Percentiles rank a stretch among this genome's conserved stretches.
phyloP scores from a whole-genome alignment of 1,139 yeast species.

The Pichia sp. region DNA sequence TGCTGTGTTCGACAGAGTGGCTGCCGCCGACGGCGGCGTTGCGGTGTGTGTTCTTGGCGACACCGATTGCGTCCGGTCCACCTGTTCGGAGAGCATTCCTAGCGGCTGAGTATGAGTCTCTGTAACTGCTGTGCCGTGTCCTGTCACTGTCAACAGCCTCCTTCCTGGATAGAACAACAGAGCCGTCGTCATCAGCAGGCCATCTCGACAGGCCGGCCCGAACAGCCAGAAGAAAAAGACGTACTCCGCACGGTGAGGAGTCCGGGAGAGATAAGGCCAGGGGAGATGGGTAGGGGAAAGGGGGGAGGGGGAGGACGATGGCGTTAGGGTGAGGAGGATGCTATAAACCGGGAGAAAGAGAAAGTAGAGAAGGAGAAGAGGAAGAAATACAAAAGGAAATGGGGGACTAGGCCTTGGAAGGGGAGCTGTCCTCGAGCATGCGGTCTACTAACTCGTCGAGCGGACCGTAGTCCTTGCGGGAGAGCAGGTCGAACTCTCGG shows the following conservation, averaged over 20 bases:
- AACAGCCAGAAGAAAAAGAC: not conserved
- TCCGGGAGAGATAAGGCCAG: not conserved
- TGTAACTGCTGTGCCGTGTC: too few species aligned
- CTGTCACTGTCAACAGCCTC: too few species aligned
- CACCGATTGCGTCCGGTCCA: not conserved
- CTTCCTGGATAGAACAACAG: too few species aligned
- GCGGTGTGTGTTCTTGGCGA: constrained; percentile 1
- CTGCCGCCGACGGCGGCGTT: too few species aligned
- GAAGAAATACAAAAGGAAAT: not conserved
- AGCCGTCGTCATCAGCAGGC: too few species aligned
- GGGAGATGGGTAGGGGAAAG: not conserved
- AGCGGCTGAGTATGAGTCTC: not conserved
- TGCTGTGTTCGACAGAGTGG: not conserved
- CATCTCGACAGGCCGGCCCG: not conserved
- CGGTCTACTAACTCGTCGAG: constrained; percentile 78
- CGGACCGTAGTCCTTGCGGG: constrained; percentile 86
- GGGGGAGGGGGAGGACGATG: not conserved
- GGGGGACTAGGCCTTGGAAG: not conserved
- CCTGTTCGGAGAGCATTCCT: not conserved
- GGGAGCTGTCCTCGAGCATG: constrained; percentile 35
- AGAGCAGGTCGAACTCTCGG: constrained; percentile 74
- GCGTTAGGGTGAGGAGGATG: not conserved
- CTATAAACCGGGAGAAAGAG: not conserved
- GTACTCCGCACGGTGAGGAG: constrained; percentile 1
- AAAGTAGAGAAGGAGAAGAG: not conserved